A percentile compares a stretch with the other conserved stretches of the same genome.
Conservation (phyloP, 2,329 filamentous ascomycete species). For the Claviceps digitariae region DNA sequence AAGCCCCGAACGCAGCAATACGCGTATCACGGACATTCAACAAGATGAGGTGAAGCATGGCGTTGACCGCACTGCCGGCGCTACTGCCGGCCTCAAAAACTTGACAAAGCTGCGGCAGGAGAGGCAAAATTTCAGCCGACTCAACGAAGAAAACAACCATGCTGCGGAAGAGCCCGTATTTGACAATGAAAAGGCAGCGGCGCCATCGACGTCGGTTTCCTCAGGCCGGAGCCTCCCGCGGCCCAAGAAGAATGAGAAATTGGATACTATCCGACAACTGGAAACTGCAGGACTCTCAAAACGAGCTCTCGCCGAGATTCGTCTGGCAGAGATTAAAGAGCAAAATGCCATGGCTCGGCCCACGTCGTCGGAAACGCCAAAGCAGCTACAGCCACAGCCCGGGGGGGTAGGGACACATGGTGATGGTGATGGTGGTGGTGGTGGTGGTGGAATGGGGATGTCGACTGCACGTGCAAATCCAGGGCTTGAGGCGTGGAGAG, state of each 20-base stretch:
- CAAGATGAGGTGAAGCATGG: slow-evolving; percentile 26
- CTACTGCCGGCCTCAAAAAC: neutral
- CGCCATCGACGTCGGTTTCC: slow-evolving; percentile 9
- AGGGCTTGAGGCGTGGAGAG: slow-evolving; percentile 9
- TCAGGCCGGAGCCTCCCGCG: slow-evolving; percentile 14
- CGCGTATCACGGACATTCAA: slow-evolving; percentile 31
- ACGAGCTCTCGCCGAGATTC: slow-evolving; percentile 32
- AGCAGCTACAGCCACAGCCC: slow-evolving; percentile 9
- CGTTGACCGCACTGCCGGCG: slow-evolving; percentile 11
- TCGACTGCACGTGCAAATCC: neutral
- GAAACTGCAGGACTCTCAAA: slow-evolving; percentile 32
- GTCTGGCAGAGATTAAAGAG: slow-evolving; percentile 39
- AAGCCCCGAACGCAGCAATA: slow-evolving; percentile 23
- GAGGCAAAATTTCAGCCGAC: neutral
- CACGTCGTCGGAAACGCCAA: slow-evolving; percentile 26
- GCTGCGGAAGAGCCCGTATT: slow-evolving; percentile 18
- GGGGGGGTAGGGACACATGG: slow-evolving; percentile 9
- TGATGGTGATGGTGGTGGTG: no score
- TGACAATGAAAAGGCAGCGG: slow-evolving; percentile 15
- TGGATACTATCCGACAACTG: slow-evolving; percentile 34
- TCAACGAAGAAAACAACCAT: slow-evolving; percentile 24
- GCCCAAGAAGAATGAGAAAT: slow-evolving; percentile 25
- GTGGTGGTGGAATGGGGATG: slow-evolving; percentile 11
- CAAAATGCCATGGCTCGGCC: slow-evolving; percentile 32
- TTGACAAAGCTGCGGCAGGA: neutral